Percentiles rank a stretch among this genome's conserved stretches.
phyloP scores from a whole-genome alignment of 2,329 filamentous ascomycete genomes.

The Fusarium falciforme region DNA sequence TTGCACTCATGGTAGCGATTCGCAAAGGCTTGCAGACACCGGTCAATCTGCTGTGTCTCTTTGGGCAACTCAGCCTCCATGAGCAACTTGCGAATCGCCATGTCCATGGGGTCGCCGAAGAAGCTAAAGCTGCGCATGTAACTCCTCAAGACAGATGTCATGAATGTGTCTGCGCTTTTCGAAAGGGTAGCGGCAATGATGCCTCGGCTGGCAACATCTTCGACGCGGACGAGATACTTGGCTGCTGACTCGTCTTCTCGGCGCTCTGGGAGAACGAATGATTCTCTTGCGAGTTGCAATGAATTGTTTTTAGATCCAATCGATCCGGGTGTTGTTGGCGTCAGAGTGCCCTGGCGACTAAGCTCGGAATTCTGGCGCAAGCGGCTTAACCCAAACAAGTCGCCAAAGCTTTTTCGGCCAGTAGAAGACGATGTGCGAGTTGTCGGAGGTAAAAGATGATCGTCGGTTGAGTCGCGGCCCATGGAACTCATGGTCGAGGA shows the following conservation, averaged over 20 bases:
- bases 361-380: slow-evolving; percentile 86
- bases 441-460: slow-evolving; percentile 73
- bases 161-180: slow-evolving; percentile 88
- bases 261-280: slow-evolving; percentile 78
- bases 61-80: slow-evolving; percentile 98
- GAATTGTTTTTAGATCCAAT: slow-evolving; percentile 85
- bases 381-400: slow-evolving; percentile 82
- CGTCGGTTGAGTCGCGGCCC: slow-evolving; percentile 77
- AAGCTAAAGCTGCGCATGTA: slow-evolving; percentile 97
- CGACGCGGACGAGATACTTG: slow-evolving; percentile 86
- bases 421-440: slow-evolving; percentile 86
- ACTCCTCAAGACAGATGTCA: slow-evolving; percentile 84
- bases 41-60: slow-evolving; percentile 97
- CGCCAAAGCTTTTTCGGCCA: slow-evolving; percentile 93
- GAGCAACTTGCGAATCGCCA: slow-evolving; percentile 93
- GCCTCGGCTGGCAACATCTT: slow-evolving; percentile 82
- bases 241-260: slow-evolving; percentile 90
- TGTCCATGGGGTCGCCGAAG: slow-evolving; percentile 97
- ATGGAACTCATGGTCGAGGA: slow-evolving; percentile 93
- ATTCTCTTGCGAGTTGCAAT: slow-evolving; percentile 79
- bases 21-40: slow-evolving; percentile 92
- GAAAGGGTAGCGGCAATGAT: slow-evolving; percentile 87
- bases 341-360: slow-evolving; percentile 74
- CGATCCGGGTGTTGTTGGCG: slow-evolving; percentile 76
- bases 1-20: slow-evolving; percentile 99